phyloP scores from a whole-genome alignment of 2,329 filamentous ascomycete species.

The Diaporthe helianthi region DNA sequence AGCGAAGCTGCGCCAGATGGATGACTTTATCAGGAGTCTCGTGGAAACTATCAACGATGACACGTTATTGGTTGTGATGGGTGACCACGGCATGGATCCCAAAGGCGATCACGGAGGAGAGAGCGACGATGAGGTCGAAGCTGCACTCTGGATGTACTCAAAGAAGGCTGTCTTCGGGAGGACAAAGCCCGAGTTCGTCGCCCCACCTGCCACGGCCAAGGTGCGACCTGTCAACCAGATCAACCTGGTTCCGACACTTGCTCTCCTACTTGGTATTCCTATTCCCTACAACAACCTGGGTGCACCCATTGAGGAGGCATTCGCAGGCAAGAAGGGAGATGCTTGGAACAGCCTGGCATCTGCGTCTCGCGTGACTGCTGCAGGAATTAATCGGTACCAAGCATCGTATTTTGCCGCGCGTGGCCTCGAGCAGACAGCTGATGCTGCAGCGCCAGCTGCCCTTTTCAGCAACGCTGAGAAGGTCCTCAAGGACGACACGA shows the following conservation, averaged over 20 bases:
- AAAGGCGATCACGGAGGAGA: conserved; percentile 99
- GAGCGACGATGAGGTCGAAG: conserved; percentile 93
- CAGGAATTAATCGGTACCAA: conserved; percentile 90
- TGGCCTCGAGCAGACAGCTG: conserved; percentile 68
- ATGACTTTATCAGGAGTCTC: conserved; percentile 76
- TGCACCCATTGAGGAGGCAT: conserved; percentile 91
- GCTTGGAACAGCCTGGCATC: conserved; percentile 79
- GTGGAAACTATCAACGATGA: conserved; percentile 78
- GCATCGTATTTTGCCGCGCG: conserved; percentile 78
- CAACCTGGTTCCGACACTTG: conserved; percentile 90
- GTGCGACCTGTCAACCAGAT: conserved; percentile 82
- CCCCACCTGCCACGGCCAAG: conserved; percentile 76
- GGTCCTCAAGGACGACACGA: conserved; percentile 44
- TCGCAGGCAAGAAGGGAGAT: conserved; percentile 72
- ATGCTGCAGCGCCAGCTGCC: conserved; percentile 58
- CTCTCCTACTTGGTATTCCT: conserved; percentile 85
- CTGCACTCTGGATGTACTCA: conserved; percentile 98
- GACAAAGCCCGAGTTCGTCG: conserved; percentile 63
- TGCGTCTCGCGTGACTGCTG: conserved; percentile 78
- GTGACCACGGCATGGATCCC: conserved; percentile 97
- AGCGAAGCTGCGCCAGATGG: conserved; percentile 90
- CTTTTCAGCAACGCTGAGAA: conserved; percentile 64
- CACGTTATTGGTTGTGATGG: conserved; percentile 93
- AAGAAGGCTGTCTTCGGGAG: conserved; percentile 86
- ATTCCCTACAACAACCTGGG: conserved; percentile 97